These are phyloP conservation scores for Detonula confervacea DNA, from an alignment of 352 stramenopile genomes.

Conservation along the genomic window DNA sequence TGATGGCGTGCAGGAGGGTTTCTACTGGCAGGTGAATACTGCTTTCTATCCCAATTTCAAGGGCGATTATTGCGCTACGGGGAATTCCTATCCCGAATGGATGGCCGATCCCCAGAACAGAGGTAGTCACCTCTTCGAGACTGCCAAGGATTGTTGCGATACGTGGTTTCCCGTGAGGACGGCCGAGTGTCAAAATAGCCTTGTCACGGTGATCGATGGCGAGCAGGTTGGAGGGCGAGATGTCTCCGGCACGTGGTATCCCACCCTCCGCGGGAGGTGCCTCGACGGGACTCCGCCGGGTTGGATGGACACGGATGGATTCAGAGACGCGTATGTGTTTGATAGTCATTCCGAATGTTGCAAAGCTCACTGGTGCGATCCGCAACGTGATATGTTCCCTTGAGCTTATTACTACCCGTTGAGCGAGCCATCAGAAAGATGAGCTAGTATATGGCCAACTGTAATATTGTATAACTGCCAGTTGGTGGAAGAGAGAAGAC, in stretches of 20 bases:
- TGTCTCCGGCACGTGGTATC: conserved; percentile 19
- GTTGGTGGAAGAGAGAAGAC: too few species aligned
- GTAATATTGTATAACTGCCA: too few species aligned
- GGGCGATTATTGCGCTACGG: conserved; percentile 11
- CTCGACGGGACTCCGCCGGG: conserved; percentile 12
- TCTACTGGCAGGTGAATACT: conserved; percentile 15
- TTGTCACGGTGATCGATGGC: conserved; percentile 9
- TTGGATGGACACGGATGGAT: conserved; percentile 18
- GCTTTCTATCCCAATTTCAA: conserved; percentile 28
- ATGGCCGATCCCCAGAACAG: conserved; percentile 22
- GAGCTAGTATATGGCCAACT: too few species aligned
- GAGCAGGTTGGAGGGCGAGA: conserved; percentile 2
- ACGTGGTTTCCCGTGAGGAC: conserved; percentile 7
- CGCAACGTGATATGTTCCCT: not conserved
- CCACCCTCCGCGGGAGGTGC: conserved; percentile 18
- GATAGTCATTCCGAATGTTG: conserved; percentile 33
- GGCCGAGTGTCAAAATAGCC: conserved; percentile 9
- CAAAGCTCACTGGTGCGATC: conserved; percentile 11
- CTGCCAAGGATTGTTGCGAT: conserved; percentile 16
- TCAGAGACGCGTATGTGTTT: conserved; percentile 18
- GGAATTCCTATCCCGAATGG: conserved; percentile 28
- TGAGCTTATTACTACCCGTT: too few species aligned
- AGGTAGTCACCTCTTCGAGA: conserved; percentile 17
- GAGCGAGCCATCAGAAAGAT: too few species aligned
- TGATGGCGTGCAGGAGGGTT: conserved; percentile 26